Evolutionary conservation across 768 basidiomycete genomes (phyloP).

Genomic region (Nidularia sp.): DNA sequence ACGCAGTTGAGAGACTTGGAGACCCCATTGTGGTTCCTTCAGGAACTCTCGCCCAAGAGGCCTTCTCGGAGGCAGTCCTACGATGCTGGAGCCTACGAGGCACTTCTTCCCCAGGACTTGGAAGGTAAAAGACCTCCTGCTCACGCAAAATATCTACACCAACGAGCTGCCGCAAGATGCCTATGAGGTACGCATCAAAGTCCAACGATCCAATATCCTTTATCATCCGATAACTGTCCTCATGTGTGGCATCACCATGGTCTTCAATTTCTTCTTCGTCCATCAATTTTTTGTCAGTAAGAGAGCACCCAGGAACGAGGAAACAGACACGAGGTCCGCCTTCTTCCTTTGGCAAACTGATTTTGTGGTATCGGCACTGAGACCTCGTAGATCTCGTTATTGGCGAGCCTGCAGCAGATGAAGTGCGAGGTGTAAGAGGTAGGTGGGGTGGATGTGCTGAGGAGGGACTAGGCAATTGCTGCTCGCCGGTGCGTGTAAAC

Average conservation of each 20-base stretch:
- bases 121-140: constrained; percentile 62
- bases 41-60: constrained; percentile 8
- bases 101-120: constrained; percentile 41
- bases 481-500: background rate
- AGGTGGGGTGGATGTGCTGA: background rate
- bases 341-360: constrained; percentile 57
- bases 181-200: constrained; percentile 50
- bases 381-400: constrained; percentile 47
- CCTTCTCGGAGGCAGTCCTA: constrained; percentile 12
- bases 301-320: constrained; percentile 66
- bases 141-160: constrained; percentile 63
- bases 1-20: constrained; percentile 17
- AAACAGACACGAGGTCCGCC: constrained; percentile 52
- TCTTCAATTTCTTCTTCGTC: constrained; percentile 58
- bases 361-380: constrained; percentile 66
- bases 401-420: constrained; percentile 33
- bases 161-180: constrained; percentile 55
- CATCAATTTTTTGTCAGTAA: constrained; percentile 54
- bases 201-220: constrained; percentile 45
- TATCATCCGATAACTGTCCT: constrained; percentile 45
- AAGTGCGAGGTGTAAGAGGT: constrained; percentile 11
- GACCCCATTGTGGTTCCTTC: constrained; percentile 18
- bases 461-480: background rate
- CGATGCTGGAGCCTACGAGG: constrained; percentile 14
- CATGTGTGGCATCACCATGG: constrained; percentile 49